Conservation (phyloP, 2,329 filamentous ascomycete species). For the Eutypella sp. region DNA sequence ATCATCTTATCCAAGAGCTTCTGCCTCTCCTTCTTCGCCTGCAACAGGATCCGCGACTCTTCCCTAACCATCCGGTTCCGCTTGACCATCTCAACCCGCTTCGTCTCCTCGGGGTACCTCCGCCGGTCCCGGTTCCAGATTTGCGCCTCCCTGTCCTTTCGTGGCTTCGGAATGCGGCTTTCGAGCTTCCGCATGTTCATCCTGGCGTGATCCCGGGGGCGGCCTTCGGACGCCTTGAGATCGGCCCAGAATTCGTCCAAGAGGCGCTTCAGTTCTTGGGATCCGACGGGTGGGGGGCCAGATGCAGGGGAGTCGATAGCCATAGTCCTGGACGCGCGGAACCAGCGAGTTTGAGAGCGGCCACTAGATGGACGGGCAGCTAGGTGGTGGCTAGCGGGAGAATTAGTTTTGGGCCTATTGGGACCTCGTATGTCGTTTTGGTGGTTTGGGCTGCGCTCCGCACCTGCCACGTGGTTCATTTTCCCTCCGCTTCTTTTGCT, state of each 20-base stretch:
- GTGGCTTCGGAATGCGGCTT: background rate
- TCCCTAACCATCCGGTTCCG: conserved; percentile 6
- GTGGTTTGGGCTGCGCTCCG: background rate
- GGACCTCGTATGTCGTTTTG: background rate
- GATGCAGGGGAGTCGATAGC: background rate
- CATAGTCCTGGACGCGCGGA: background rate
- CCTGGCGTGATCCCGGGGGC: background rate
- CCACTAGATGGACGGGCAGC: background rate
- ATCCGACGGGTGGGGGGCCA: too few relatives aligned
- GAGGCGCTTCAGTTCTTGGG: background rate
- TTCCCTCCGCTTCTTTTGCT: background rate
- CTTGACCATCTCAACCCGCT: conserved; percentile 4
- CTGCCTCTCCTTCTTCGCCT: background rate
- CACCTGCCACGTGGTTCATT: background rate
- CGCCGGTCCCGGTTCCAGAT: conserved; percentile 1
- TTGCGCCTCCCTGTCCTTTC: conserved; percentile 1
- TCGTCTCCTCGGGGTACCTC: conserved; percentile 6
- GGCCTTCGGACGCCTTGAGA: background rate
- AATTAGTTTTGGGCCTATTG: background rate
- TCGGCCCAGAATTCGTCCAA: background rate
- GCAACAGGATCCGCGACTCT: background rate
- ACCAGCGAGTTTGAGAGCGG: background rate
- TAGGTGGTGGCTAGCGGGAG: background rate
- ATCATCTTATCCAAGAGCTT: background rate
- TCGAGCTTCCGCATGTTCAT: background rate